A percentile compares a stretch with the other conserved stretches of the same genome.
phyloP scores from a whole-genome alignment of 352 stramenopile species.

The Phytopythium oedochilum region DNA sequence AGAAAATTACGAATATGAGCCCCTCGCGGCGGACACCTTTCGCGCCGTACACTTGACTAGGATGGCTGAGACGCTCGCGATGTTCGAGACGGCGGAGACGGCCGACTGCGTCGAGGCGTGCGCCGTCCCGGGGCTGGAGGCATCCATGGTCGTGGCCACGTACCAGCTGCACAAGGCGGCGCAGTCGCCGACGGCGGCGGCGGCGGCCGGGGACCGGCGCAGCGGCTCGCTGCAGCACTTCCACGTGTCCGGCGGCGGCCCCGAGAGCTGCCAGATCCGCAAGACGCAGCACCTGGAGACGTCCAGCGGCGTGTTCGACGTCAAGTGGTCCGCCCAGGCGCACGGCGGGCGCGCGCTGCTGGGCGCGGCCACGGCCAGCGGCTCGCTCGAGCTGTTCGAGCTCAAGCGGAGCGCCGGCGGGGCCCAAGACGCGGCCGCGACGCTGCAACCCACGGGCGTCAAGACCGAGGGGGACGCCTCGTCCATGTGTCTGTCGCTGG shows the following conservation, averaged over 20 bases:
- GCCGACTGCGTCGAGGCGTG: slow-evolving; percentile 85
- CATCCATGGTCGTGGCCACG: slow-evolving; percentile 65
- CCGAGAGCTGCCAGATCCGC: slow-evolving; percentile 17
- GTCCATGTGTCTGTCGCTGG: slow-evolving; percentile 80
- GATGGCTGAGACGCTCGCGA: slow-evolving; percentile 34
- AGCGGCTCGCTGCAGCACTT: slow-evolving; percentile 73
- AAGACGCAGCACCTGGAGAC: slow-evolving; percentile 42
- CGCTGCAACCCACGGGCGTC: slow-evolving; percentile 31
- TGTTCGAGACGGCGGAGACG: slow-evolving; percentile 73
- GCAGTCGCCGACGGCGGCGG: slow-evolving; percentile 3
- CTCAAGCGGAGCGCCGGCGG: slow-evolving; percentile 11
- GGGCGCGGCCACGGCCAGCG: slow-evolving; percentile 53
- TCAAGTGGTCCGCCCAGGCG: slow-evolving; percentile 67
- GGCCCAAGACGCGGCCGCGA: background rate
- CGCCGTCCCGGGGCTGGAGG: slow-evolving; percentile 50
- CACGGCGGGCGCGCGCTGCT: slow-evolving; percentile 53
- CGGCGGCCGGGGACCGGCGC: slow-evolving; percentile 26
- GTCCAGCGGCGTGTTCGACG: slow-evolving; percentile 75
- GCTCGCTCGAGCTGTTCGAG: slow-evolving; percentile 62
- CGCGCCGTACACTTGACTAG: background rate
- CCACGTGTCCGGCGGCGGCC: slow-evolving; percentile 30
- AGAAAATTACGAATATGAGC: too few relatives aligned
- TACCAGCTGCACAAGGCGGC: slow-evolving; percentile 79
- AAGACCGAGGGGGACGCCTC: slow-evolving; percentile 22
- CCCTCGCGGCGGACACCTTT: too few relatives aligned